phyloP scores from a whole-genome alignment of 192 early-diverging fungal species.

The Podila verticillata region DNA sequence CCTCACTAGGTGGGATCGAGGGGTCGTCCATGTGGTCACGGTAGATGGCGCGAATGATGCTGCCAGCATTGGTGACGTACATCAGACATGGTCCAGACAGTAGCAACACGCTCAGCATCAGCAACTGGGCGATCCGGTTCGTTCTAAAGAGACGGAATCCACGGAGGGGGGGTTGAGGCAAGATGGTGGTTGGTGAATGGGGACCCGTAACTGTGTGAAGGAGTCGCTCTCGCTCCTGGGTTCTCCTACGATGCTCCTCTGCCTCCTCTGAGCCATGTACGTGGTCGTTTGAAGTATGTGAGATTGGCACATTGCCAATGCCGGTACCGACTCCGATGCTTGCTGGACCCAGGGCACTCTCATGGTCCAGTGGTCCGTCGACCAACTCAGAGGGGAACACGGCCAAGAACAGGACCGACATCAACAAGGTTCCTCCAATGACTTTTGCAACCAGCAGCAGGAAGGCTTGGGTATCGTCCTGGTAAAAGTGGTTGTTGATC shows the following conservation, averaged over 20 bases:
- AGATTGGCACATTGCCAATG: background rate
- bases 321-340: background rate
- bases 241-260: conserved; percentile 20
- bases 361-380: background rate
- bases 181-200: background rate
- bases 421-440: conserved; percentile 57
- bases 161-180: background rate
- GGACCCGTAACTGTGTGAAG: background rate
- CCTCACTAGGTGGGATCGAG: conserved; percentile 32
- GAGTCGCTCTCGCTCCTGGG: conserved; percentile 22
- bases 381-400: conserved; percentile 11
- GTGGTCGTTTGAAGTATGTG: background rate
- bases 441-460: conserved; percentile 61
- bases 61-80: conserved; percentile 57
- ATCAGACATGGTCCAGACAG: conserved; percentile 50
- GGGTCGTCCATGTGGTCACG: conserved; percentile 32
- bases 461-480: conserved; percentile 58
- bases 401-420: conserved; percentile 31
- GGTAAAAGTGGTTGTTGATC: conserved; percentile 63
- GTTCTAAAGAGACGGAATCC: conserved; percentile 43
- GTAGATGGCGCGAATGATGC: conserved; percentile 52
- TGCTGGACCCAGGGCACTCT: background rate
- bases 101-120: conserved; percentile 29
- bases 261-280: conserved; percentile 4
- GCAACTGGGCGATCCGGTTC: conserved; percentile 20